A percentile compares a stretch with the other conserved stretches of the same genome.
phyloP scores from a whole-genome alignment of 140 eudicot genomes.

The Erigeron philadelphicus region DNA sequence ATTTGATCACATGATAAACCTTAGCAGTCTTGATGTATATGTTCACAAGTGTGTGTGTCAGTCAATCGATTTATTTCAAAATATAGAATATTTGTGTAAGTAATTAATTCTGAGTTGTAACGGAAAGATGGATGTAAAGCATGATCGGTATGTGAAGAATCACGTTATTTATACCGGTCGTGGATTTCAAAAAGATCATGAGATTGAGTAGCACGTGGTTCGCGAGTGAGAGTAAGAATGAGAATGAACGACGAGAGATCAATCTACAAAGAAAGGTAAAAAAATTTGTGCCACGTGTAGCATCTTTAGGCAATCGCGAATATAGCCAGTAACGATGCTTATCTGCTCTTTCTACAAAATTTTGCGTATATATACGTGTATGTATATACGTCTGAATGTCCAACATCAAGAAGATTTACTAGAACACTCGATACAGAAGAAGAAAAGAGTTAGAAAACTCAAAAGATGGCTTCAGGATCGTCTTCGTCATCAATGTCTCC shows the following conservation, averaged over 20 bases:
- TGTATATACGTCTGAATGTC: too few species aligned
- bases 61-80: not conserved
- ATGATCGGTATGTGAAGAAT: not conserved
- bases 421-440: not conserved
- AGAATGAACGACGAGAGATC: too few species aligned
- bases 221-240: too few species aligned
- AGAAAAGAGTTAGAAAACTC: too few species aligned
- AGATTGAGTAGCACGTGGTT: too few species aligned
- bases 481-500: not conserved
- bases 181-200: not conserved
- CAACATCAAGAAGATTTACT: not conserved
- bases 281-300: not conserved
- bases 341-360: not conserved
- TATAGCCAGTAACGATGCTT: slow-evolving; percentile 9
- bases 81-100: not conserved
- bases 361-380: not conserved
- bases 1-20: not conserved
- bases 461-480: not conserved
- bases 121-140: not conserved
- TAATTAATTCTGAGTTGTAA: slow-evolving; percentile 14
- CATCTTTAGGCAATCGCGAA: slow-evolving; percentile 1
- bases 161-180: slow-evolving; percentile 7
- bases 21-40: not conserved
- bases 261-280: not conserved
- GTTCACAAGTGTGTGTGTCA: not conserved